These are phyloP conservation scores for Lanzia echinophila DNA, from an alignment of 2,329 filamentous ascomycete species.

Conservation along the genomic window DNA sequence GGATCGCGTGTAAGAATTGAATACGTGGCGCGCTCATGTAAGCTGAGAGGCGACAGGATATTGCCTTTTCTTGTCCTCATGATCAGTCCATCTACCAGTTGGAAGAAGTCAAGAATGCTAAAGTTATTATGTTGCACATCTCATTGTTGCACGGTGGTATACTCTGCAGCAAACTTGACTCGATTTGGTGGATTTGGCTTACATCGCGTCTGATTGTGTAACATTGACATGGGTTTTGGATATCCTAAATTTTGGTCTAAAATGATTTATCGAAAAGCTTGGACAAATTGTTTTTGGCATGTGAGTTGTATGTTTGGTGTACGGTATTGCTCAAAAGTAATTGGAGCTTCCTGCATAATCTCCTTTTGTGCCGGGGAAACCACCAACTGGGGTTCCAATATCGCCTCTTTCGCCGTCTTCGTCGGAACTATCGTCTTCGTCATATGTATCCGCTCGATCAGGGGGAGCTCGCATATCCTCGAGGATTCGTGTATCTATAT, in stretches of 20 bases:
- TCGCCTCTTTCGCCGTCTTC: constrained; percentile 17
- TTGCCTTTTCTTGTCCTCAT: too few species aligned
- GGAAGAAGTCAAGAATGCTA: neutral
- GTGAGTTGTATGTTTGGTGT: too few species aligned
- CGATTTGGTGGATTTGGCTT: constrained; percentile 2
- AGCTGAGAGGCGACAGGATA: neutral
- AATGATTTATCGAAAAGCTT: neutral
- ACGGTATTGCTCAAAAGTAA: constrained; percentile 21
- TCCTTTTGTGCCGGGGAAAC: constrained; percentile 42
- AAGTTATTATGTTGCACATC: constrained; percentile 6
- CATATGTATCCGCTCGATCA: constrained; percentile 39
- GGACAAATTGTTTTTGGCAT: neutral
- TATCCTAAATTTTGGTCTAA: neutral
- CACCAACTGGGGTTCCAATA: constrained; percentile 35
- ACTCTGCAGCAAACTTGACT: neutral
- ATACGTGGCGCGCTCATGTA: constrained; percentile 5
- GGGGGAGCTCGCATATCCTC: constrained; percentile 52
- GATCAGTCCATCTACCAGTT: constrained; percentile 4
- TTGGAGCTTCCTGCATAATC: constrained; percentile 33
- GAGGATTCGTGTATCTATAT: constrained; percentile 58
- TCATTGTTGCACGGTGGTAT: constrained; percentile 6
- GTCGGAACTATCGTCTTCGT: constrained; percentile 39
- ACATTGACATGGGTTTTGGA: neutral
- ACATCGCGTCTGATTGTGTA: neutral
- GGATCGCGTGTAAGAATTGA: neutral